A percentile compares a stretch with the other conserved stretches of the same genome.
Evolutionary conservation across 139 green algal species (phyloP).

Genomic region (Coelastrella sp.): DNA sequence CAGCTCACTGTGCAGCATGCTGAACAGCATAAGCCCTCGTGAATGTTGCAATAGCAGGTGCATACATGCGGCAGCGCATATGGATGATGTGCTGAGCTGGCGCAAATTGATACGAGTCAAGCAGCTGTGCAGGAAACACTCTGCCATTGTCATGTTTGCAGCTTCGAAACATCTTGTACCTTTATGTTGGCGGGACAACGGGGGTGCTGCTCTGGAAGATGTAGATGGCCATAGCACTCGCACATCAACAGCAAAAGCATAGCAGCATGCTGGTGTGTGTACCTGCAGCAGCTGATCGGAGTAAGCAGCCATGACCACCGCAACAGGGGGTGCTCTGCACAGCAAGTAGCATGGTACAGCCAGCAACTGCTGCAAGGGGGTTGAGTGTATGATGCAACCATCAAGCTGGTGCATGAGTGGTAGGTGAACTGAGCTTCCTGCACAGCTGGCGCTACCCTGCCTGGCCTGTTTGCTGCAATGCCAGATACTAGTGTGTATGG

Average conservation of each 20-base stretch:
- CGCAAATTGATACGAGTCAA: neutral
- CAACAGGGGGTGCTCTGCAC: too few relatives aligned
- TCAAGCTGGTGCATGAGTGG: too few relatives aligned
- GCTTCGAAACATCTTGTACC: constrained; percentile 89
- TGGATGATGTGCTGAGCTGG: neutral
- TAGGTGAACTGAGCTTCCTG: too few relatives aligned
- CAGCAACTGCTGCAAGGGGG: too few relatives aligned
- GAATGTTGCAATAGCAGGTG: neutral
- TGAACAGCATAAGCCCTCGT: neutral
- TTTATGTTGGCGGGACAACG: constrained; percentile 86
- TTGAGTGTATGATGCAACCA: too few relatives aligned
- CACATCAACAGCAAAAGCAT: neutral
- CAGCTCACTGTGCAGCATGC: neutral
- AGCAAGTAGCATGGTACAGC: too few relatives aligned
- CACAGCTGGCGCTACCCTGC: too few relatives aligned
- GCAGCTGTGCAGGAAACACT: neutral
- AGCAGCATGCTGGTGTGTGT: neutral
- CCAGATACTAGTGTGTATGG: too few relatives aligned
- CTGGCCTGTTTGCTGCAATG: too few relatives aligned
- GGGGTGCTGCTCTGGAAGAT: constrained; percentile 93
- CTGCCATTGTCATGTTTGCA: constrained; percentile 51
- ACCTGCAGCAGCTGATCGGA: too few relatives aligned
- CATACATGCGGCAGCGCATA: neutral
- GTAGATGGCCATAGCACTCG: constrained; percentile 41
- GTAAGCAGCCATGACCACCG: too few relatives aligned